These are phyloP conservation scores for Xerocomus amazonicus DNA, from an alignment of 1,284 basidiomycete species.

Conservation along the genomic window DNA sequence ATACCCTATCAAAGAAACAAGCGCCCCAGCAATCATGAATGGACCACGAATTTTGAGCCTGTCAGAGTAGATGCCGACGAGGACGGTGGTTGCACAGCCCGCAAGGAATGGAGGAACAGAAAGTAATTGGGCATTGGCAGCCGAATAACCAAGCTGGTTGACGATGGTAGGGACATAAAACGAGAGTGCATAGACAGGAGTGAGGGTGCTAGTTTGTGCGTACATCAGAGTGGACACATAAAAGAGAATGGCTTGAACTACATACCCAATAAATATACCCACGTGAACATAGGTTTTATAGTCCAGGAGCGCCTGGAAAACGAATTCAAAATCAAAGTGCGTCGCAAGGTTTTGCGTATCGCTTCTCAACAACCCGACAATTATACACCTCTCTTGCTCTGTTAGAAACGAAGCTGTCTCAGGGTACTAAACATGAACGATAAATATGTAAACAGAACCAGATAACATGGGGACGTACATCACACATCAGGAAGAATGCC, in stretches of 20 bases:
- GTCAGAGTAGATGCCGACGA: constrained; percentile 43
- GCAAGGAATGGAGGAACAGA: constrained; percentile 49
- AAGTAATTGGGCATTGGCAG: constrained; percentile 54
- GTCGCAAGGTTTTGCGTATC: constrained; percentile 35
- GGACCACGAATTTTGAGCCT: constrained; percentile 41
- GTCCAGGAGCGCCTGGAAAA: constrained; percentile 41
- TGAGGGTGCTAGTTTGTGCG: constrained; percentile 34
- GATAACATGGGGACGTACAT: constrained; percentile 30
- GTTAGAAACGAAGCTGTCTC: constrained; percentile 46
- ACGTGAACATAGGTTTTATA: constrained; percentile 46
- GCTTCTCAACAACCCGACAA: constrained; percentile 38
- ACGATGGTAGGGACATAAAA: constrained; percentile 59
- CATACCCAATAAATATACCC: constrained; percentile 43
- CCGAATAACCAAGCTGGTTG: constrained; percentile 49
- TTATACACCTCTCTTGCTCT: constrained; percentile 32
- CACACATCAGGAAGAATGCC: constrained; percentile 43
- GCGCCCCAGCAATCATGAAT: constrained; percentile 38
- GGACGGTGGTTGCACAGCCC: constrained; percentile 41
- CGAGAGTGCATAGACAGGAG: constrained; percentile 56
- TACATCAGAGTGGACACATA: neutral
- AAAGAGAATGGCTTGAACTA: neutral
- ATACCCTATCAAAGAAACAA: constrained; percentile 44
- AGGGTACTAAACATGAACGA: constrained; percentile 36
- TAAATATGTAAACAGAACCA: neutral
- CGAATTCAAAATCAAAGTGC: constrained; percentile 35